Conservation (phyloP, 1,284 basidiomycete species). For the Moesziomyces globuligerus region DNA sequence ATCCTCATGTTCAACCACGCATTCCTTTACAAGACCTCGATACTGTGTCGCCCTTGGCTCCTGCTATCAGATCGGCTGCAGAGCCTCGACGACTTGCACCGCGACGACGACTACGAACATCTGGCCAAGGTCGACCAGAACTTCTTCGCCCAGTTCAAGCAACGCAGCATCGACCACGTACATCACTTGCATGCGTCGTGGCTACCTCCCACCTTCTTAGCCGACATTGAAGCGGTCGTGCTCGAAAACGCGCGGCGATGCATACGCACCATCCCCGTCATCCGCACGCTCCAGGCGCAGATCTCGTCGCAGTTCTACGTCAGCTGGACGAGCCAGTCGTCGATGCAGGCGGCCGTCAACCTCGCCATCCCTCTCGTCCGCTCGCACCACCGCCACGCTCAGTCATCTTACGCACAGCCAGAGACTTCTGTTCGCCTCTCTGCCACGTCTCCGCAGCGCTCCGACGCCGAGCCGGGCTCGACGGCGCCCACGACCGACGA, state of each 20-base stretch:
- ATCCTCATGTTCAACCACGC: slow-evolving; percentile 32
- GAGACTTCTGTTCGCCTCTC: too few species aligned
- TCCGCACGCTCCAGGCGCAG: slow-evolving; percentile 20
- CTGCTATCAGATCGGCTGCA: slow-evolving; percentile 29
- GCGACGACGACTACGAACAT: slow-evolving; percentile 13
- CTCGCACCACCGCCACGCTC: slow-evolving; percentile 10
- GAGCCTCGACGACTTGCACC: slow-evolving; percentile 12
- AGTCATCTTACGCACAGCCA: neutral
- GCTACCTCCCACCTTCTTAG: slow-evolving; percentile 25
- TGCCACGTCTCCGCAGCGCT: too few species aligned
- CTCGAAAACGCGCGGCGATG: slow-evolving; percentile 16
- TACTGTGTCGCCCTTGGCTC: slow-evolving; percentile 27
- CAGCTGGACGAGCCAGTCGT: slow-evolving; percentile 20
- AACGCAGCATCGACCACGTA: slow-evolving; percentile 16
- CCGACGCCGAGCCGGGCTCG: neutral
- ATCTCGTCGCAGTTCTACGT: slow-evolving; percentile 27
- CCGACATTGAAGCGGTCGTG: slow-evolving; percentile 19
- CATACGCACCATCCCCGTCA: slow-evolving; percentile 21
- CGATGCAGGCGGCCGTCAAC: slow-evolving; percentile 24
- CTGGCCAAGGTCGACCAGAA: slow-evolving; percentile 2
- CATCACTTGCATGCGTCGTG: slow-evolving; percentile 24
- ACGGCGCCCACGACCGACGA: slow-evolving; percentile 1
- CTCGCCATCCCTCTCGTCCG: slow-evolving; percentile 30
- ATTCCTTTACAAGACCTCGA: slow-evolving; percentile 26
- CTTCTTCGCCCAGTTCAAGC: slow-evolving; percentile 23